Evolutionary conservation across 2,329 filamentous ascomycete genomes (phyloP).

Genomic region (Nothopassalora personata): DNA sequence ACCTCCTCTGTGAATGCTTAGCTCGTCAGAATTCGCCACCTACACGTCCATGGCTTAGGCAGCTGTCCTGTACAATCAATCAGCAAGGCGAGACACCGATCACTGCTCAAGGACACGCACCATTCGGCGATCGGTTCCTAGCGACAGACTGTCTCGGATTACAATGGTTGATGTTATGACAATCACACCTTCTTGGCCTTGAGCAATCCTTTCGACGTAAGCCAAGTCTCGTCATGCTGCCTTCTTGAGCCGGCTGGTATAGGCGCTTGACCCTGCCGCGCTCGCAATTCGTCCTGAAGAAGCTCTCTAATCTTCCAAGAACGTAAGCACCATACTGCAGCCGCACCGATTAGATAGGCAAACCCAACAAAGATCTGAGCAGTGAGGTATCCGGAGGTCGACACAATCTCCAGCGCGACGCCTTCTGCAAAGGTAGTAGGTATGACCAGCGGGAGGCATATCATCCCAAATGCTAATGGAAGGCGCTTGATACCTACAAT

Average conservation of each 20-base stretch:
- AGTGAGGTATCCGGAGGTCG: slow-evolving; percentile 41
- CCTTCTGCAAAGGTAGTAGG: slow-evolving; percentile 61
- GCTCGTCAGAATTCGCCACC: too few relatives aligned
- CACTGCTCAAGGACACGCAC: too few relatives aligned
- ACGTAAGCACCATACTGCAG: slow-evolving; percentile 48
- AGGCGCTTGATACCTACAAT: slow-evolving; percentile 65
- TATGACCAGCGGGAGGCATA: slow-evolving; percentile 65
- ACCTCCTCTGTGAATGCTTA: too few relatives aligned
- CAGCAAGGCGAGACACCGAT: too few relatives aligned
- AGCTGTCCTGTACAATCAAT: too few relatives aligned
- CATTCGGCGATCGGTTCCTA: background rate
- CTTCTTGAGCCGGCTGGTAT: background rate
- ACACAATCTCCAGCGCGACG: slow-evolving; percentile 51
- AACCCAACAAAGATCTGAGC: slow-evolving; percentile 55
- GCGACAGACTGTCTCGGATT: too few relatives aligned
- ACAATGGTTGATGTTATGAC: background rate
- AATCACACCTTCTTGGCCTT: background rate
- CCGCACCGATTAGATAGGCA: slow-evolving; percentile 52
- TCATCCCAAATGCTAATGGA: slow-evolving; percentile 63
- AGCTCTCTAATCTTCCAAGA: slow-evolving; percentile 54
- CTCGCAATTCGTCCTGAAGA: slow-evolving; percentile 26
- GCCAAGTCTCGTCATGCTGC: slow-evolving; percentile 1
- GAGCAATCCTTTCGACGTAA: background rate
- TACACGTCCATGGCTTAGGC: too few relatives aligned
- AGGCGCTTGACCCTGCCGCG: background rate